Evolutionary conservation across 1,284 basidiomycete genomes (phyloP), one percentile per base, ranked within the genome.

Genomic region (Lentinus polychrous): DNA sequence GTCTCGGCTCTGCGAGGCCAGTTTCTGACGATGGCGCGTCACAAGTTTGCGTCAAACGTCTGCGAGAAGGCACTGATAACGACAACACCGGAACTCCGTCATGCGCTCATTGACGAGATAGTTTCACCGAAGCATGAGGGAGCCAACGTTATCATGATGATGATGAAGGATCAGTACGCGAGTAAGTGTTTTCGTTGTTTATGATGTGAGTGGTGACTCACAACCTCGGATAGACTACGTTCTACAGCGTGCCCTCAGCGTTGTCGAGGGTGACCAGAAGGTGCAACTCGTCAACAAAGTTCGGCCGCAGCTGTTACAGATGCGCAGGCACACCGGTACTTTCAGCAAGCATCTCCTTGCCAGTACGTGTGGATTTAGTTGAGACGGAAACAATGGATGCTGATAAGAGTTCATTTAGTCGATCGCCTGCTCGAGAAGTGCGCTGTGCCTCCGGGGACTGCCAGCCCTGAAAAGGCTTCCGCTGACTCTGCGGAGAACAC

Each of bases 41-140:
- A 97, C 71, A 98, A 98, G 66, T 98, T 95, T 61, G 94, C 95
- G 1, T 94, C 91, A 4, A 99, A 99, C 60, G 96, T 99, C 15
- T 89, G 92, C 63, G 96, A 99, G 70, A 93, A 94, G 66, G 92
- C 93, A 1, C 75, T 97, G 40, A 65, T 84, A 18, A 83, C 75
- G 18, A 79, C 87, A 0, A 76, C 80, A 48, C 46, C 73, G 0
- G 79, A 83, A 17, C 83, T 77, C 52, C 80, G 87, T 47, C 76
- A 75, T 17, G 64, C 70, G 31, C 71, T 97, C 51, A 81, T 96
- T 49, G 81, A 90, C 18, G 92, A 96, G 67, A 83, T 96, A 46
- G 77, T 94, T 67, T 66, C 72, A 2, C 71, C 75, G n/a, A 76
- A 76, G 51, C 70, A 73, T 36, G 81, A 87, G 52, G 79, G 79